phyloP scores from a whole-genome alignment of 2,329 filamentous ascomycete species.

The Colletotrichum chrysophilum region DNA sequence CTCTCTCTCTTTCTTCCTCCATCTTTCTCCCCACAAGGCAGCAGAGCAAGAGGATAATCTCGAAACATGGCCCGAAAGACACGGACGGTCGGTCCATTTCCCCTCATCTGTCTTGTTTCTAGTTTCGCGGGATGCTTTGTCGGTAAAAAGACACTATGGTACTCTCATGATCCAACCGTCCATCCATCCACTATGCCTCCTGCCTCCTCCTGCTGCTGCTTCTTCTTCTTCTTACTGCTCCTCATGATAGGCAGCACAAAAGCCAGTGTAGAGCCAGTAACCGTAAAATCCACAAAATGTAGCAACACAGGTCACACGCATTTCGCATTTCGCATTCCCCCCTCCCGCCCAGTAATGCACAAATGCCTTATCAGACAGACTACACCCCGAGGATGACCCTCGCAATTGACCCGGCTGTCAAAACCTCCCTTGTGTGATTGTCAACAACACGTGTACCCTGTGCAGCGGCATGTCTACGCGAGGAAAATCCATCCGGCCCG shows the following conservation, averaged over 20 bases:
- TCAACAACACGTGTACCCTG: neutral
- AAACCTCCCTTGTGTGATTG: neutral
- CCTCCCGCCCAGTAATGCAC: neutral
- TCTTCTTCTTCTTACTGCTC: neutral
- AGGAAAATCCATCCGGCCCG: neutral
- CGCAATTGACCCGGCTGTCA: neutral
- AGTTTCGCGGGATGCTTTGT: neutral
- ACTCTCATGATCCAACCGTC: neutral
- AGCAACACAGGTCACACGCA: neutral
- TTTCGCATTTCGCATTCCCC: neutral
- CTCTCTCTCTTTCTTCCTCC: neutral
- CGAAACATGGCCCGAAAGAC: slow-evolving; percentile 15
- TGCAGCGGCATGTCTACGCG: neutral
- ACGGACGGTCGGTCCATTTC: neutral
- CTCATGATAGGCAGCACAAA: neutral
- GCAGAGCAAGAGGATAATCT: neutral
- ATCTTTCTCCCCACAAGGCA: neutral
- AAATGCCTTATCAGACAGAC: neutral
- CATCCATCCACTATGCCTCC: neutral
- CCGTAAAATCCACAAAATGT: neutral
- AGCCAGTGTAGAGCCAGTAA: neutral
- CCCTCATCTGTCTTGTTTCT: neutral
- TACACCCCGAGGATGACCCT: neutral
- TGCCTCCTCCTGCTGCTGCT: neutral
- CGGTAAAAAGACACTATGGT: neutral